Percentiles rank a stretch among this genome's conserved stretches.
These are phyloP conservation scores for Linnemannia hyalina DNA, from an alignment of 192 early-diverging fungal species.

Conservation along the genomic window DNA sequence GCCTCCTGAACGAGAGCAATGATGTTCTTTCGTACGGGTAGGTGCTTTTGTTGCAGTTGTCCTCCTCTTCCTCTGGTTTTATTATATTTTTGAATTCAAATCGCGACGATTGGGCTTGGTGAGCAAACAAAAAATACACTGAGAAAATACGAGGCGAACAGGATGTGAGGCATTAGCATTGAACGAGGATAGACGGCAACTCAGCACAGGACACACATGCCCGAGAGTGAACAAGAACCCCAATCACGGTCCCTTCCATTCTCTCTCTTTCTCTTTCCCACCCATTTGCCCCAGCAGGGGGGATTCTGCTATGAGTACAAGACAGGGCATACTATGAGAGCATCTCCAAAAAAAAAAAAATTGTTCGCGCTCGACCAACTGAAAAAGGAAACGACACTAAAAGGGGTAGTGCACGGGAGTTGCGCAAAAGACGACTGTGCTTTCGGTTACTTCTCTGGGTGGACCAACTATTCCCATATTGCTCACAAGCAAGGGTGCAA, in stretches of 20 bases:
- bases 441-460: slow-evolving; percentile 9
- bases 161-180: not conserved
- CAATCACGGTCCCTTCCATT: not conserved
- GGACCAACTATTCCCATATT: not conserved
- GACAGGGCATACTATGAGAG: not conserved
- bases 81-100: slow-evolving; percentile 47
- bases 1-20: slow-evolving; percentile 50
- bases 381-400: not conserved
- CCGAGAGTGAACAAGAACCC: not conserved
- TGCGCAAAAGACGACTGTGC: not conserved
- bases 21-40: slow-evolving; percentile 43
- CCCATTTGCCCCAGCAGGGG: not conserved
- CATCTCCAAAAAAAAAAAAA: not conserved
- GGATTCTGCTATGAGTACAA: not conserved
- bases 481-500: not conserved
- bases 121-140: not conserved
- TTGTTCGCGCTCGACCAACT: not conserved
- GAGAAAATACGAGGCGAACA: not conserved
- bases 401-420: not conserved
- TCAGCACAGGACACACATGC: not conserved
- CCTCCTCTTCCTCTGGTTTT: not conserved
- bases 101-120: slow-evolving; percentile 2
- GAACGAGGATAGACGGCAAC: not conserved
- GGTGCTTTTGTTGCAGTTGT: slow-evolving; percentile 4
- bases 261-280: not conserved